Base-by-base conservation (phyloP, 257 asterid genomes). In the Jacaranda copaia region DNA sequence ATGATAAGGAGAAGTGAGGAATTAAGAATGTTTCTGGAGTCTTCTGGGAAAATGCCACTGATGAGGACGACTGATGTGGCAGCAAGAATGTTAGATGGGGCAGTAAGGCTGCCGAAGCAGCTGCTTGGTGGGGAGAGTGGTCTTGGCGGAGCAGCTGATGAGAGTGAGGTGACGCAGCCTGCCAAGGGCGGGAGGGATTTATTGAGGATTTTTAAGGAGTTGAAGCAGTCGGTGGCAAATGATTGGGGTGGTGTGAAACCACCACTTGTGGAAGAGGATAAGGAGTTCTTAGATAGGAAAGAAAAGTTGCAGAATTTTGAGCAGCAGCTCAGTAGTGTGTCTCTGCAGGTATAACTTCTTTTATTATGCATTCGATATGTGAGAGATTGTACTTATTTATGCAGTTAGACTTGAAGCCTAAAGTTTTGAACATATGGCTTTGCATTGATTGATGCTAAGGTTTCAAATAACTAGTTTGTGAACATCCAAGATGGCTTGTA, bases 171-270 rank as follows among this genome's bases (percentile, higher is more conserved):
- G 75, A 56, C 82, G 40, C 95, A 80, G 85, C 90, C 94, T 5
- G 89, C 93, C 0, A 92, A 89, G 77, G 92, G 97, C 40, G 99
- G 99, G 76, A 91, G 82, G 83, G 94, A 93, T 79, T 81, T 93
- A 70, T 71, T 91, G 81, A 74, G 96, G 87, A 84, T 96, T 5
- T 89, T 96, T 70, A 96, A 83, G 88, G 98, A 96, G 91, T 84
- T 96, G 80, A 96, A 84, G 86, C 99, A 96, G 83, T 85, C 96
- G 2, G 91, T 96, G 80, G 36, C 93, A 3, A 91, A 96, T 87
- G 99, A 96, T 75, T 96, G 99, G 99, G 91, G 89, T 25, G 97
- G 90, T 19, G 81, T 79, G 3, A 96, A 89, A 85, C 97, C 97
- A 0, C 84, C 87, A 0, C 59, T 90, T 12, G 89, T 87, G n/a